Conservation (phyloP, 495 filamentous ascomycete species). For the Symbiotaphrina buchneri region DNA sequence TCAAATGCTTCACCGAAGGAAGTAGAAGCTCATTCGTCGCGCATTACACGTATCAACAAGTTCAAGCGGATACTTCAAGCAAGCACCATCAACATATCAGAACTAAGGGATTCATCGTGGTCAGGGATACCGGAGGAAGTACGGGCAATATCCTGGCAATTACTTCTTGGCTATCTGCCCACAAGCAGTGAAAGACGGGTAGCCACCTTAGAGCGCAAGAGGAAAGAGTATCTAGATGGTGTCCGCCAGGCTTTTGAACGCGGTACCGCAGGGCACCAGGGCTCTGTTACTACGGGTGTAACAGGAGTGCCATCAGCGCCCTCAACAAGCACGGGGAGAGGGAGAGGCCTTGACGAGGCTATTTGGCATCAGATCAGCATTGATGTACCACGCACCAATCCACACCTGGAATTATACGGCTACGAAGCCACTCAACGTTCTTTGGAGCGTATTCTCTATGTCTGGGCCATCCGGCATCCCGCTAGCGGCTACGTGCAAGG, state of each 20-base stretch:
- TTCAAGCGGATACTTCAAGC: constrained; percentile 91
- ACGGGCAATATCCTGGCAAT: constrained; percentile 93
- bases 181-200: constrained; percentile 84
- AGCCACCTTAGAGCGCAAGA: constrained; percentile 75
- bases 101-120: constrained; percentile 73
- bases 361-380: constrained; percentile 99
- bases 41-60: constrained; percentile 91
- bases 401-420: constrained; percentile 79
- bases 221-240: constrained; percentile 92
- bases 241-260: constrained; percentile 87
- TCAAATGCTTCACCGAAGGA: constrained; percentile 62
- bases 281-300: constrained; percentile 10
- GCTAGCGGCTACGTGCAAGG: constrained; percentile 96
- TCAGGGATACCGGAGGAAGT: constrained; percentile 87
- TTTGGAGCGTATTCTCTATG: constrained; percentile 81
- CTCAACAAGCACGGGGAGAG: constrained; percentile 19
- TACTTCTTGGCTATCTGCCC: constrained; percentile 84
- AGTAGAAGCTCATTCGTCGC: constrained; percentile 62
- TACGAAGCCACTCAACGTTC: constrained; percentile 93
- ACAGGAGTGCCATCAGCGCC: constrained; percentile 6
- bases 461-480: constrained; percentile 94
- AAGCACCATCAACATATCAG: constrained; percentile 63
- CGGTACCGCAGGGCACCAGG: constrained; percentile 17
- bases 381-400: constrained; percentile 91
- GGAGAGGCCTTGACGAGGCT: constrained; percentile 71